Evolutionary conservation across 1,284 basidiomycete species (phyloP).

Genomic region (Psilocybe mexicana): DNA sequence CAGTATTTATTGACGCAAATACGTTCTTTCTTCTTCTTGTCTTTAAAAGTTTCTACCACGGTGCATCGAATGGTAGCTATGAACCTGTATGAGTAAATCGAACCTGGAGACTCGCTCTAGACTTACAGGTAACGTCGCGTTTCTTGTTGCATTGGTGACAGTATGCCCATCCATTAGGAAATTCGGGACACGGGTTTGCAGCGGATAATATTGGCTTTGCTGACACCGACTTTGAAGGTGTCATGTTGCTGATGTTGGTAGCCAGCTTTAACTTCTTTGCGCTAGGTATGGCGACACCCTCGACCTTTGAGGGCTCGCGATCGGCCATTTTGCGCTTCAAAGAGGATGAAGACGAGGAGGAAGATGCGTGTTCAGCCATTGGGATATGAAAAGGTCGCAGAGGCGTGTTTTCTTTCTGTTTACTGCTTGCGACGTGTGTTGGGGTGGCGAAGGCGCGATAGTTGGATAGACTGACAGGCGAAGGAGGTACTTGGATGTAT

Average conservation of each 20-base stretch:
- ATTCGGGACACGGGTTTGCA: conserved; percentile 28
- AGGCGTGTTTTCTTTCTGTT: conserved; percentile 59
- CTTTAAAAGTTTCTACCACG: conserved; percentile 27
- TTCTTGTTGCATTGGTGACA: conserved; percentile 75
- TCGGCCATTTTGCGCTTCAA: conserved; percentile 45
- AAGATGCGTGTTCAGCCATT: conserved; percentile 32
- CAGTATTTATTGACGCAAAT: conserved; percentile 64
- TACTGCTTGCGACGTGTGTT: conserved; percentile 31
- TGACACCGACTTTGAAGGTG: conserved; percentile 22
- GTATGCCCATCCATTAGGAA: conserved; percentile 41
- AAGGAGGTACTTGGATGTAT: conserved; percentile 60
- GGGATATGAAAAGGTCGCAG: conserved; percentile 34
- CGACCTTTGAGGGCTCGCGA: conserved; percentile 21
- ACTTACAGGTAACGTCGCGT: conserved; percentile 50
- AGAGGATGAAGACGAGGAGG: conserved; percentile 27
- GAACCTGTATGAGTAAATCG: not conserved
- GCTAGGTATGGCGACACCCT: conserved; percentile 15
- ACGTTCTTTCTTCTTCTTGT: conserved; percentile 31
- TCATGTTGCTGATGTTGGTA: conserved; percentile 11
- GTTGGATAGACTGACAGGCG: conserved; percentile 37
- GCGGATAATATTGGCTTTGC: conserved; percentile 16
- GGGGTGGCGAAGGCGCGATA: conserved; percentile 24
- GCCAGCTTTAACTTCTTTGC: conserved; percentile 28
- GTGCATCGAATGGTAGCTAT: conserved; percentile 56
- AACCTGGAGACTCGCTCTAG: not conserved